These are phyloP conservation scores for Pseudonitzschia multistriata DNA, from an alignment of 108 stramenopile genomes.

Conservation along the genomic window DNA sequence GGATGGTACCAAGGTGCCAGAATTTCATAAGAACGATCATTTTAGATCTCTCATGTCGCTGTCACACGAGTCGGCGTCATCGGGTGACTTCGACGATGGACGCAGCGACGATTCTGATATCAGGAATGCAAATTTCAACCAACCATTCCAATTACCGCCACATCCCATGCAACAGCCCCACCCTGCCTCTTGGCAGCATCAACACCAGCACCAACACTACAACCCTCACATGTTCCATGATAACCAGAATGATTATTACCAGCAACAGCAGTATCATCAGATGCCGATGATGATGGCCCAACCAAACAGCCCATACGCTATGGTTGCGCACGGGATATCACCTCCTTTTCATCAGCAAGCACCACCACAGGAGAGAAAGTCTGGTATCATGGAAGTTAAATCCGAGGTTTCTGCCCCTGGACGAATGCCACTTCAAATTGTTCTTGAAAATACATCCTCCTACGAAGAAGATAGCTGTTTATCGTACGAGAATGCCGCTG, in stretches of 20 bases:
- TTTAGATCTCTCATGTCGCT: constrained; percentile 22
- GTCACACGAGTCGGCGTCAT: constrained; percentile 9
- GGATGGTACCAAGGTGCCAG: constrained; percentile 6
- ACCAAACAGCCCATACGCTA: not conserved
- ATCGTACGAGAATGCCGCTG: not conserved
- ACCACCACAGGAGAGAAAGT: not conserved
- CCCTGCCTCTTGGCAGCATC: not conserved
- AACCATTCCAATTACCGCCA: not conserved
- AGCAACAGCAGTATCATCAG: not conserved
- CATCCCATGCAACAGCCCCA: not conserved
- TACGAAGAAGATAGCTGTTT: constrained; percentile 1
- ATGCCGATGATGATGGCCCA: no score
- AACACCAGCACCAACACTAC: constrained; percentile 10
- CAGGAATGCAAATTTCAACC: not conserved
- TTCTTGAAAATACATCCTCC: not conserved
- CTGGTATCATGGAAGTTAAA: not conserved
- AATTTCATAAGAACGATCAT: not conserved
- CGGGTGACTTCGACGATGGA: not conserved
- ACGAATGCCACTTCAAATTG: constrained; percentile 16
- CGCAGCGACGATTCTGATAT: not conserved
- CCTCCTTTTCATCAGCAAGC: not conserved
- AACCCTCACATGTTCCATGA: constrained; percentile 16
- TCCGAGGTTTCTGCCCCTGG: not conserved
- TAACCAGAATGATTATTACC: not conserved
- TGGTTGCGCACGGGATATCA: not conserved